Evolutionary conservation across 1,139 yeast genomes (phyloP), one percentile per base, ranked within the genome.

Genomic region (Yamadazyma atmosphaerica): DNA sequence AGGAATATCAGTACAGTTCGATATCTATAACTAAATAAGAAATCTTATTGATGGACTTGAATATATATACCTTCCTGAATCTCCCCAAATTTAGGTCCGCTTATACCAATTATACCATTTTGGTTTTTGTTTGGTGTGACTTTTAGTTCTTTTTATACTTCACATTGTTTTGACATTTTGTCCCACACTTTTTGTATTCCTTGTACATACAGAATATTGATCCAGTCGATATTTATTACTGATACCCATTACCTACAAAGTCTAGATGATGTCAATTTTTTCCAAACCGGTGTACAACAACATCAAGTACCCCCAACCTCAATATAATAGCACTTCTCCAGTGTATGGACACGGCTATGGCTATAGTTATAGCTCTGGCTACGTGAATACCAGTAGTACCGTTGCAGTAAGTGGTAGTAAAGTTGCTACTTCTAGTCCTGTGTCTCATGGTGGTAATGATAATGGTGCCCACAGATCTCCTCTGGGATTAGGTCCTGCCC

Each of bases 221-320:
- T 24, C 14, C 29, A n/a, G n/a, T n/a, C n/a, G n/a, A n/a, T n/a
- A n/a, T n/a, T n/a, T 6, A n/a, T 12, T 26, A 26, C n/a, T 26
- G 7, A n/a, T 26, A 26, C 29, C 14, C 16, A 15, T 6, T 13
- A 13, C 13, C n/a, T 26, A 26, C n/a, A n/a, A n/a, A n/a, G n/a
- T n/a, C n/a, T 32, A 29, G 22, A 37, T 33, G 7, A 48, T 49
- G 53, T 28, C 31, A 11, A 16, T 28, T 14, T 49, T 48, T 34
- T 45, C 50, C 6, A 47, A 44, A 29, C 53, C 53, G 17, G 37
- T 49, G 11, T 49, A 49, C 26, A 45, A 36, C 22, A 44, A 49
- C 31, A 49, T 49, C 4, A 43, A 45, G 22, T 46, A 49, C 32
- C 52, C 53, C 12, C 49, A 48, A 37, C 52, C 52, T n/a, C 49